Evolutionary conservation across 352 stramenopile species (phyloP).

Genomic region (Phytophthora megakarya): DNA sequence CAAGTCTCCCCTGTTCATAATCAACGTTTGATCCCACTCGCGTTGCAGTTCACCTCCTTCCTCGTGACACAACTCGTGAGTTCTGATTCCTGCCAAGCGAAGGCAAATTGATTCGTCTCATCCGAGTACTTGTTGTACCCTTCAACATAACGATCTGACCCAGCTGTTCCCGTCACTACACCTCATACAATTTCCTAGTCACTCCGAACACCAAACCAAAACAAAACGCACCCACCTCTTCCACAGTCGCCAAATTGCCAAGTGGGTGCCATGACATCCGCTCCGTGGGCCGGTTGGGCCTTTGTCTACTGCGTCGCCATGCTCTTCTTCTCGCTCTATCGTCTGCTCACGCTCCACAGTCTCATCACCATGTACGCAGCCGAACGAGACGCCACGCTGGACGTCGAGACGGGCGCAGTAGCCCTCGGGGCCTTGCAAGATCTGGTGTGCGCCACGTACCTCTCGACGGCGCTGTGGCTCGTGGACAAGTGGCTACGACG

Average conservation of each 20-base stretch:
- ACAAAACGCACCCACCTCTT: not conserved
- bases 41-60: no score
- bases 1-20: no score
- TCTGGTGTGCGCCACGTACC: constrained; percentile 39
- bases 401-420: constrained; percentile 21
- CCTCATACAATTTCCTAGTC: not conserved
- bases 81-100: no score
- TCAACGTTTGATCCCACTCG: no score
- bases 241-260: not conserved
- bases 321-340: constrained; percentile 42
- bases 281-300: constrained; percentile 40
- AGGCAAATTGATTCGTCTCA: no score
- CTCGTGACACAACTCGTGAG: no score
- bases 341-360: constrained; percentile 19
- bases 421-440: constrained; percentile 30
- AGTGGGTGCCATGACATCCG: not conserved
- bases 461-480: constrained; percentile 28
- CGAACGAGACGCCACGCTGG: constrained; percentile 19
- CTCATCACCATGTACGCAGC: constrained; percentile 38
- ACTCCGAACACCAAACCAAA: constrained; percentile 7
- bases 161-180: not conserved
- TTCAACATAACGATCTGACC: not conserved
- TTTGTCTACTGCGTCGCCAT: constrained; percentile 36
- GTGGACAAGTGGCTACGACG: constrained; percentile 19
- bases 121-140: not conserved